These are phyloP conservation scores for Fraxinus americana DNA, from an alignment of 257 asterid species.

Conservation along the genomic window DNA sequence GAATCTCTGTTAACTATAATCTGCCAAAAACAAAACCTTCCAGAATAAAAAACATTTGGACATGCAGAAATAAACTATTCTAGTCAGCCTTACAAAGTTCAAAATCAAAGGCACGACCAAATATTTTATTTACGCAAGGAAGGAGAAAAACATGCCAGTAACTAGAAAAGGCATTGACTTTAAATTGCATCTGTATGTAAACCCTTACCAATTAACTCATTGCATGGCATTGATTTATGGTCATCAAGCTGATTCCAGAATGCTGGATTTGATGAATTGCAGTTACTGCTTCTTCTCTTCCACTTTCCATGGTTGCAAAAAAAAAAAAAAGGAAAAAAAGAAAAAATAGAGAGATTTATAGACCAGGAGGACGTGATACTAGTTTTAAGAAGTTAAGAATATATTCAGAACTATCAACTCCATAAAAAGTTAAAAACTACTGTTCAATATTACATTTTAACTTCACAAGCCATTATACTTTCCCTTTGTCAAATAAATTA, in stretches of 20 bases:
- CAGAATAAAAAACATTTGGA: not conserved
- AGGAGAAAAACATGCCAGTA: slow-evolving; percentile 13
- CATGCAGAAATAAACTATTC: not conserved
- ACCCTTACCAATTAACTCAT: slow-evolving; percentile 11
- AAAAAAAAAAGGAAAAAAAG: not conserved
- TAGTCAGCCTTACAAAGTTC: not conserved
- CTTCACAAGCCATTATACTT: not conserved
- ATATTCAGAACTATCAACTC: not conserved
- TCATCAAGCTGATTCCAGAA: slow-evolving; percentile 4
- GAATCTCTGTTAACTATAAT: not conserved
- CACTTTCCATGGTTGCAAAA: slow-evolving; percentile 68
- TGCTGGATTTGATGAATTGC: slow-evolving; percentile 15
- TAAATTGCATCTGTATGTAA: slow-evolving; percentile 9
- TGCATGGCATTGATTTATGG: slow-evolving; percentile 20
- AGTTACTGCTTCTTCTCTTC: slow-evolving; percentile 47
- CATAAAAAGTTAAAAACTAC: not conserved
- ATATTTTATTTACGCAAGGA: not conserved
- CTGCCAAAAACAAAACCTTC: not conserved
- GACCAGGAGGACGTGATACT: not conserved
- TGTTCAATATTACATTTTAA: not conserved
- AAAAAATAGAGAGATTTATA: slow-evolving; percentile 1
- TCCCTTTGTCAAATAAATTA: not conserved
- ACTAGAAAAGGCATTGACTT: slow-evolving; percentile 4
- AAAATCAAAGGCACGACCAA: slow-evolving; percentile 1
- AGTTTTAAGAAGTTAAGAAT: not conserved